A percentile compares a stretch with the other conserved stretches of the same genome.
These are phyloP conservation scores for Skeletonema potamos DNA, from an alignment of 108 stramenopile species.

Conservation along the genomic window DNA sequence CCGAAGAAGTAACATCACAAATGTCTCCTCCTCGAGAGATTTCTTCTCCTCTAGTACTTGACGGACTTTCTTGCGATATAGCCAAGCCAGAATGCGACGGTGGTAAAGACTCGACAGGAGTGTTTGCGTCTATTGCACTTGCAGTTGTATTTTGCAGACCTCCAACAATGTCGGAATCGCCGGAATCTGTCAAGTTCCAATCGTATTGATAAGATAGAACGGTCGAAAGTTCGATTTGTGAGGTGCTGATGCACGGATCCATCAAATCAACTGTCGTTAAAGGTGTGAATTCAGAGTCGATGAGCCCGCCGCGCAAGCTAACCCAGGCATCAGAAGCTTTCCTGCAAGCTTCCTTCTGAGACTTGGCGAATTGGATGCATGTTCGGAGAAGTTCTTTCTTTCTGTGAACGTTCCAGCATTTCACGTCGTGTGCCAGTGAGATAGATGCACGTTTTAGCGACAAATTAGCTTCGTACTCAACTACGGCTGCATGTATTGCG, in stretches of 20 bases:
- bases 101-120: background rate
- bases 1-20: constrained; percentile 17
- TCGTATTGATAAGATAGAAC: background rate
- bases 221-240: background rate
- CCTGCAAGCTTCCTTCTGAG: constrained; percentile 73
- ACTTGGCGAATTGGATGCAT: constrained; percentile 60
- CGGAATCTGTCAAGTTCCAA: background rate
- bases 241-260: background rate
- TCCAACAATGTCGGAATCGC: background rate
- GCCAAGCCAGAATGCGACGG: background rate
- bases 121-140: background rate
- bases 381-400: constrained; percentile 70
- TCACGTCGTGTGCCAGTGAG: constrained; percentile 83
- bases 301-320: constrained; percentile 73
- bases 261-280: background rate
- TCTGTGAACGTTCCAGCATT: constrained; percentile 84
- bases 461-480: constrained; percentile 83
- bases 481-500: constrained; percentile 84
- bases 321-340: constrained; percentile 78
- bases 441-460: constrained; percentile 75
- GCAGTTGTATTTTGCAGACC: background rate
- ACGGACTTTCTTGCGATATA: background rate
- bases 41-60: background rate
- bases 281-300: constrained; percentile 37
- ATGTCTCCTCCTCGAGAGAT: constrained; percentile 6